Evolutionary conservation across 345 rosid genomes (phyloP), one percentile per base, ranked within the genome.

Genomic region (Eucalyptus victrix): DNA sequence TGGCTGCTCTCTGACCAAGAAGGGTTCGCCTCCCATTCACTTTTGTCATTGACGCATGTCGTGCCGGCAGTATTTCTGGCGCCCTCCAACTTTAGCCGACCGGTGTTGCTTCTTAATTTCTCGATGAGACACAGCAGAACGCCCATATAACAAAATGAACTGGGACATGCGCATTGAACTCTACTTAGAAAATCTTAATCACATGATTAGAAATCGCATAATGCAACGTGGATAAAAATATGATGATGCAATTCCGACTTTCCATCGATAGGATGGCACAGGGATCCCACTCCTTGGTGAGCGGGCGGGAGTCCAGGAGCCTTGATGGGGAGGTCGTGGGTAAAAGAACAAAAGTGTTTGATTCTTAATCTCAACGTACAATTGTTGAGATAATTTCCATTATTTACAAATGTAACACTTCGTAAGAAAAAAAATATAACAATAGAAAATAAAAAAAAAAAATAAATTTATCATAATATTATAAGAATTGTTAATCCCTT

Each of bases 321-420:
- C 26, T 53, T 1, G 4, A 1, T 0, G 5, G 5, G 26, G 56
- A 53, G 56, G 24, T 53, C 2, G 58, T 53, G 26, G 11, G 58
- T 21, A 21, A 19, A 53, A 53, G 58, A 53, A 53, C 5, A 53
- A 21, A 53, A 53, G 5, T 53, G 58, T 53, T 53, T 21, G 58
- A 53, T 53, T 53, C 26, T 53, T 53, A 53, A 53, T 53, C 26
- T 53, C 26, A 21, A 8, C 2, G 1, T 53, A 53, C 9, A 53
- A 53, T 53, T 21, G 26, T 53, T 53, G 58, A 53, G 58, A 53
- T 53, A 9, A 53, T 53, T 53, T 53, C 1, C 58, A 53, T 53
- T 53, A 53, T 19, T 53, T 53, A 53, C 2, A 53, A 53, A 53
- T 53, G 58, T 8, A 5, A 53, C 58, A 53, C 11, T 53, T 53